Evolutionary conservation across 768 basidiomycete species (phyloP), one percentile per base, ranked within the genome.

Genomic region (Tylopilus sp.): DNA sequence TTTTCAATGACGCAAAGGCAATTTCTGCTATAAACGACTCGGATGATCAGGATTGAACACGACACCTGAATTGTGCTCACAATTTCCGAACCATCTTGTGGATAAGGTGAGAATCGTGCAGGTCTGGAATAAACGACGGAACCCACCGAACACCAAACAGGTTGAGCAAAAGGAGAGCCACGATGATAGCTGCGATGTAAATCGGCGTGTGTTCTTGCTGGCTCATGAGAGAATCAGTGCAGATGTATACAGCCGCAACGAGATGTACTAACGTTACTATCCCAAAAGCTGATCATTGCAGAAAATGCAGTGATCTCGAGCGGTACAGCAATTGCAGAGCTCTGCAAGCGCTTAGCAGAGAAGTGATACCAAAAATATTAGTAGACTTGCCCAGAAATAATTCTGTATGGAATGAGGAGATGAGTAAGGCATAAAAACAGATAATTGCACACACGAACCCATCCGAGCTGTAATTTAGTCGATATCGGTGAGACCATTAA

Each of bases 231-330:
- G 20, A 4, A 6, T 10, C 5, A 33, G 3, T 11, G 31, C 31
- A 13, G 31, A 33, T 15, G 31, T 4, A n/a, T n/a, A 6, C 15
- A 43, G 18, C 5, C n/a, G 11, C 6, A 13, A 22, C n/a, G 20
- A 43, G 2, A n/a, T 10, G 5, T 5, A n/a, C 58, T 46, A 18
- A 64, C 61, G 12, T 64, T 47, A 2, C 7, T 10, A 61, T 77
- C 74, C 81, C 81, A 82, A 65, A 76, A 81, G 26, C 69, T 64
- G 44, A 81, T 70, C 47, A 83, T 60, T 20, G 79, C 66, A n/a
- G 75, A 66, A 7, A 77, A 73, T 2, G 80, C 80, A 18, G 74
- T 75, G 33, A 82, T 71, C 57, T 81, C 79, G 18, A 77, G 73
- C 1, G 77, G 75, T 15, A 78, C 58, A 5, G 75, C 72, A 53